Base-by-base conservation (phyloP, 2,329 filamentous ascomycete species). In the Paraconiothyrium sp. region DNA sequence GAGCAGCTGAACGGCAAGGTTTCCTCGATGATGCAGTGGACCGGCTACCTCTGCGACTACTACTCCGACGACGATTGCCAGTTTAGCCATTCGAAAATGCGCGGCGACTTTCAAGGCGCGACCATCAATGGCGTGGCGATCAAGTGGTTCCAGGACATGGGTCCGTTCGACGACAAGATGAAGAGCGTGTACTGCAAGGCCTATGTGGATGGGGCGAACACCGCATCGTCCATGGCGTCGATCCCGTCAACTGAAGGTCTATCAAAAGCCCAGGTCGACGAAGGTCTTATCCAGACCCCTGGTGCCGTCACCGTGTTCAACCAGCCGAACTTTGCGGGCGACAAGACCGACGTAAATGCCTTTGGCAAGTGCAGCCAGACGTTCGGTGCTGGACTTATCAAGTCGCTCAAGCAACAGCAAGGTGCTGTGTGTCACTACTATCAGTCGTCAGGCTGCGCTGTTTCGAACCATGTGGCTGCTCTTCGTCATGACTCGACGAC, bases 381-480 rank as follows among this genome's bases (percentile, higher is more conserved):
- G 10, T 60, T 52, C 16, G 9, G 13, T 8, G 3, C 6, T 10
- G 58, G 58, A 7, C 8, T 35, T 9, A 47, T 60, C 34, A 50
- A 56, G 30, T 56, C 51, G 1, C 8, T 56, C 24, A 46, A 32
- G 22, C 58, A 60, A 44, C n/a, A 37, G 35, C 34, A 51, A 13
- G 58, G 58, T 27, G 52, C 46, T 9, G 27, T 56, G 8, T 60
- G 58, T 37, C 30, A 7, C 20, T 57, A 60, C 46, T 60, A 43
- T 16, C 58, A 34, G 10, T 37, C 34, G 16, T 10, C 2, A 2
- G 41, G 13, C 22, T 59, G 57, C 44, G 8, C n/a, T 43, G 20
- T 30, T 2, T 35, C 48, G 11, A 59, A 57, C 22, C 52, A 57
- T 30, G 47, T 54, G 4, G 52, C 58, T 27, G 27, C 34, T 14